A percentile compares a stretch with the other conserved stretches of the same genome.
Conservation (phyloP, 805 yeast species). For the Metschnikowia cubensis region DNA sequence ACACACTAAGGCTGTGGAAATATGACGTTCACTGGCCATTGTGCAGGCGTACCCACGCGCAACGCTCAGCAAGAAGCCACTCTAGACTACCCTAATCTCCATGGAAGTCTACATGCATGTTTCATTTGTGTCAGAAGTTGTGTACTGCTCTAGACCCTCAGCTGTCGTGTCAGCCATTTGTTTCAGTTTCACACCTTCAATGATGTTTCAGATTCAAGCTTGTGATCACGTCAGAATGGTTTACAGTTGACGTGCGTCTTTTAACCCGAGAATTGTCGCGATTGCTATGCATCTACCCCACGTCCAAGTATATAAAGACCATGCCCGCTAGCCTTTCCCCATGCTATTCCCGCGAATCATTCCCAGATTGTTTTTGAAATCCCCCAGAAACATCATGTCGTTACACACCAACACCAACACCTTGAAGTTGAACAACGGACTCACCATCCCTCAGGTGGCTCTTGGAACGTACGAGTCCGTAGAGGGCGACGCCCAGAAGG, state of each 20-base stretch:
- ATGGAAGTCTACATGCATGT: too few species aligned
- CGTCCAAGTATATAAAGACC: not conserved
- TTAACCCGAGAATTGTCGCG: slow-evolving; percentile 4
- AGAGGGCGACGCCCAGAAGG: slow-evolving; percentile 49
- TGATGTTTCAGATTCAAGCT: too few species aligned
- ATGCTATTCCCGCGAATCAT: not conserved
- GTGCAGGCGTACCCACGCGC: too few species aligned
- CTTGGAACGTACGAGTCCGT: slow-evolving; percentile 71
- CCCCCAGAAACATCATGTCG: slow-evolving; percentile 8
- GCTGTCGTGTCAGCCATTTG: too few species aligned
- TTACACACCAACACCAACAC: slow-evolving; percentile 14
- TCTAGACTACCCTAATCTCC: too few species aligned
- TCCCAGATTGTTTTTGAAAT: not conserved
- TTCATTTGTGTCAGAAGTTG: too few species aligned
- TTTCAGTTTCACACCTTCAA: too few species aligned
- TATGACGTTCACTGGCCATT: too few species aligned
- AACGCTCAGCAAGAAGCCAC: too few species aligned
- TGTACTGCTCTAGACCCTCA: too few species aligned
- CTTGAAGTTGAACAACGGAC: slow-evolving; percentile 57
- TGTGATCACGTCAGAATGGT: too few species aligned
- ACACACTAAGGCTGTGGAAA: too few species aligned
- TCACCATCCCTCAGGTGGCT: slow-evolving; percentile 60
- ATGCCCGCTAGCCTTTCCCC: not conserved
- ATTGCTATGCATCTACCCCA: slow-evolving; percentile 4
- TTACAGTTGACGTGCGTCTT: not conserved